Base-by-base conservation (phyloP, 805 yeast species). In the Metschnikowia shivogae region DNA sequence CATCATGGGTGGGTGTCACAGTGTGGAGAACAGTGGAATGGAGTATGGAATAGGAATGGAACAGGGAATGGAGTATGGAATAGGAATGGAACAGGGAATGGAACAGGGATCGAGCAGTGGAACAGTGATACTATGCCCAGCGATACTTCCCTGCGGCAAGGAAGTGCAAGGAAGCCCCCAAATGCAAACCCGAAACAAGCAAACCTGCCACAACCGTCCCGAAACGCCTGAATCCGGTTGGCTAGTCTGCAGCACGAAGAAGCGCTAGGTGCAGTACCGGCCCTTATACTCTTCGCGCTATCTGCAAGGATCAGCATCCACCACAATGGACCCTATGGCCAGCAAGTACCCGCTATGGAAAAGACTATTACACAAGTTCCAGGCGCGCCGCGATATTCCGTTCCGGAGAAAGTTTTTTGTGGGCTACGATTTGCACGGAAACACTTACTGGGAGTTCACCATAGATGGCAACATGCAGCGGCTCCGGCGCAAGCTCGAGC, bases 361-460 rank as follows among this genome's bases (percentile, higher is more conserved):
- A 58, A 76, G 77, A 39, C 45, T 78, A 0, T 67, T 73, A 44
- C 76, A 77, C 62, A 68, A 70, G 53, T 86, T 82, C 80, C 77
- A 74, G 54, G 74, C 89, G 0, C 62, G 84, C 4, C 64, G 82
- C 36, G 75, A 70, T 36, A 72, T 86, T 3, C 95, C 95, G 0
- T 81, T 86, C 61, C 73, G 95, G 34, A 74, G 73, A 44, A 74
- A 72, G 59, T 86, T 81, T 68, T 86, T 86, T 54, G 72, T 82
- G 17, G 86, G 89, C 2, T 86, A 85, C 58, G 95, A 87, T 58
- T 69, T 88, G n/a, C 81, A 80, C 33, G 95, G 93, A 2, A 87
- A 87, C 61, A 81, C 92, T 1, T 87, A 83, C 65, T 87, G 95
- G 95, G 96, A 87, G 60, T 81, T 84, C 62, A 72, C 73, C 42